Conservation (phyloP, 2,329 filamentous ascomycete species). For the Exophiala mesophila region DNA sequence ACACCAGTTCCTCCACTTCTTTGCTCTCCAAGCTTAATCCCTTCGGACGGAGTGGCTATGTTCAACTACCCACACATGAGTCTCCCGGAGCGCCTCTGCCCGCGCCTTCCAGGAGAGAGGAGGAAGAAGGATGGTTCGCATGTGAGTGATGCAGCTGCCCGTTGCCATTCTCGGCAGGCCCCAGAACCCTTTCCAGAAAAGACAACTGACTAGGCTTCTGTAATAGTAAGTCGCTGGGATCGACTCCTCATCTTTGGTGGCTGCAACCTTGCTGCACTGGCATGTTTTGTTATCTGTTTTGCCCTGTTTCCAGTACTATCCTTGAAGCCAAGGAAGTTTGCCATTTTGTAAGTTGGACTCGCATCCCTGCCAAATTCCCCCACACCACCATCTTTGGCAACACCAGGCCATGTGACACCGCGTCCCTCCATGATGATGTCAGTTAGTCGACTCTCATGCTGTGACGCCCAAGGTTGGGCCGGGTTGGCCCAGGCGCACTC, state of each 20-base stretch:
- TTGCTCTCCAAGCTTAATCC: conserved; percentile 82
- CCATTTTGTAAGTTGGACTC: conserved; percentile 76
- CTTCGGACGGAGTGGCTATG: conserved; percentile 75
- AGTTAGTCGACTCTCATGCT: conserved; percentile 24
- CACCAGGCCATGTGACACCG: conserved; percentile 24
- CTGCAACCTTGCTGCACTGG: conserved; percentile 82
- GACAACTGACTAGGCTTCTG: conserved; percentile 17
- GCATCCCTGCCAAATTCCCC: conserved; percentile 18
- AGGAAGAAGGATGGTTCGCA: conserved; percentile 93
- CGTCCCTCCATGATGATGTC: conserved; percentile 27
- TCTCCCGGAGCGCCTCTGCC: conserved; percentile 78
- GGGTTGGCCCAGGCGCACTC: no score
- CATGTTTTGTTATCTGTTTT: conserved; percentile 92
- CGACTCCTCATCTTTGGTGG: conserved; percentile 85
- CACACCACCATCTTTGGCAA: conserved; percentile 21
- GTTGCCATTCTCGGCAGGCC: conserved; percentile 11
- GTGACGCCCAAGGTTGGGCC: no score
- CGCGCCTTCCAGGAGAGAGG: conserved; percentile 76
- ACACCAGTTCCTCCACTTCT: conserved; percentile 62
- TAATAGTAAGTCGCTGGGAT: conserved; percentile 91
- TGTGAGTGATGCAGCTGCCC: conserved; percentile 67
- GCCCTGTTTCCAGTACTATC: conserved; percentile 79
- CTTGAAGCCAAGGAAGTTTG: conserved; percentile 84
- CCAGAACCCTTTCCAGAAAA: conserved; percentile 14
- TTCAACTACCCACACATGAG: conserved; percentile 82